Conservation (phyloP, 2,329 filamentous ascomycete species). For the Cercospora zeae-maydis region DNA sequence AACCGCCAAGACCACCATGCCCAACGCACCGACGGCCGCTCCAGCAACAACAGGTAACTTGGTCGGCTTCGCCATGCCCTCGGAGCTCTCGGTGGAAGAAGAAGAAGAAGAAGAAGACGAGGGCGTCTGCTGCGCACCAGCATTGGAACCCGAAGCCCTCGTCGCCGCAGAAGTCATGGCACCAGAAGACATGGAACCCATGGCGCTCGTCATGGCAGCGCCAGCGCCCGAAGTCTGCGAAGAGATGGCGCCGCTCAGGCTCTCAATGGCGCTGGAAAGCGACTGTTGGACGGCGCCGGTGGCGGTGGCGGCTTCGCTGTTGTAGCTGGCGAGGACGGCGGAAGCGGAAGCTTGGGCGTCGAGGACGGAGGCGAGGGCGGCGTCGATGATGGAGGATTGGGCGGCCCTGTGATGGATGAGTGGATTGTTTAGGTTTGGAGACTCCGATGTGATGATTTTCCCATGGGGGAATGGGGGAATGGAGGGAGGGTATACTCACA, state of each 20-base stretch:
- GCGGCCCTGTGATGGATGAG: conserved; percentile 1
- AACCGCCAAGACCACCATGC: too few species aligned
- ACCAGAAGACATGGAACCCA: background rate
- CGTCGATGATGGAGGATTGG: conserved; percentile 16
- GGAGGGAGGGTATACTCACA: too few species aligned
- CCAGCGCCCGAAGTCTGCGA: background rate
- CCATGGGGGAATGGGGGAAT: too few species aligned
- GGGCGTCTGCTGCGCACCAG: background rate
- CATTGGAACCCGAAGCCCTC: background rate
- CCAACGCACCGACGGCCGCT: too few species aligned
- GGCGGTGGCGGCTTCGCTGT: conserved; percentile 11
- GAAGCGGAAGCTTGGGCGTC: conserved; percentile 14
- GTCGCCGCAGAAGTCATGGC: background rate
- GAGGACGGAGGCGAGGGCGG: conserved; percentile 16
- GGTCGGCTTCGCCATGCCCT: too few species aligned
- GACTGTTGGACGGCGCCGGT: conserved; percentile 6
- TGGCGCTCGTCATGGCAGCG: conserved; percentile 7
- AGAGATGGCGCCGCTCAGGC: background rate
- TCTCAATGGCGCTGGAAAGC: background rate
- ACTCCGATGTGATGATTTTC: too few species aligned
- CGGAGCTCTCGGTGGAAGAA: too few species aligned
- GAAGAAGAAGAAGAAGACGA: too few species aligned
- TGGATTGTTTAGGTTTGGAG: too few species aligned
- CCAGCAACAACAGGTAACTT: too few species aligned
- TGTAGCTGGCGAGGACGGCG: conserved; percentile 9